A percentile compares a stretch with the other conserved stretches of the same genome.
These are phyloP conservation scores for Arachnomyces sp. DNA, from an alignment of 2,329 filamentous ascomycete species.

Conservation along the genomic window DNA sequence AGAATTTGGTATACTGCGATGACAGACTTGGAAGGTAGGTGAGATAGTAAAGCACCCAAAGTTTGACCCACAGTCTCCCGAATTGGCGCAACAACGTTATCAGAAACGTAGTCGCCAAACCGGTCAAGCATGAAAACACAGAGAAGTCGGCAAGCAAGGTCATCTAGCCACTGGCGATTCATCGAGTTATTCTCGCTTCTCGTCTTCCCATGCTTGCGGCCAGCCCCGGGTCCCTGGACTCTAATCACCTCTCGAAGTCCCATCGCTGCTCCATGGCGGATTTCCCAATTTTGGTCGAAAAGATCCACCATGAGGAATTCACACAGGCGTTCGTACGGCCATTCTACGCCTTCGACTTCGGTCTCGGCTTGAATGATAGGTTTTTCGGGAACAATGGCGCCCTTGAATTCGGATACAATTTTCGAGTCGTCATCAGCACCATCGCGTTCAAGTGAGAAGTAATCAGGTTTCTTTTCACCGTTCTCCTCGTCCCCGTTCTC, in stretches of 20 bases:
- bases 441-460: constrained; percentile 77
- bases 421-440: constrained; percentile 84
- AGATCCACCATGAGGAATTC: constrained; percentile 90
- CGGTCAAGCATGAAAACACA: constrained; percentile 96
- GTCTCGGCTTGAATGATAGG: constrained; percentile 74
- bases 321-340: constrained; percentile 90
- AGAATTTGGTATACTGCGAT: constrained; percentile 76
- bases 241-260: constrained; percentile 83
- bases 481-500: constrained; percentile 52
- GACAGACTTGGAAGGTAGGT: constrained; percentile 71
- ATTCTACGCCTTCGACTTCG: constrained; percentile 69
- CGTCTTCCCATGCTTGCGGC: constrained; percentile 62
- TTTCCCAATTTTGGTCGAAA: constrained; percentile 91
- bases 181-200: constrained; percentile 65
- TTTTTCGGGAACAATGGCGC: constrained; percentile 69
- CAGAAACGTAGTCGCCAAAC: constrained; percentile 95
- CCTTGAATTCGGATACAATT: constrained; percentile 92
- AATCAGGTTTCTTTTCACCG: constrained; percentile 62
- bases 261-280: constrained; percentile 91
- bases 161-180: constrained; percentile 83
- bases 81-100: constrained; percentile 93
- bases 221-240: constrained; percentile 84
- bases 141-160: constrained; percentile 87
- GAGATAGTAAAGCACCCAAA: constrained; percentile 77
- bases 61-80: constrained; percentile 92